Evolutionary conservation across 2,329 filamentous ascomycete genomes (phyloP), one percentile per base, ranked within the genome.

Genomic region (Ceratocystiopsis brevicomis): DNA sequence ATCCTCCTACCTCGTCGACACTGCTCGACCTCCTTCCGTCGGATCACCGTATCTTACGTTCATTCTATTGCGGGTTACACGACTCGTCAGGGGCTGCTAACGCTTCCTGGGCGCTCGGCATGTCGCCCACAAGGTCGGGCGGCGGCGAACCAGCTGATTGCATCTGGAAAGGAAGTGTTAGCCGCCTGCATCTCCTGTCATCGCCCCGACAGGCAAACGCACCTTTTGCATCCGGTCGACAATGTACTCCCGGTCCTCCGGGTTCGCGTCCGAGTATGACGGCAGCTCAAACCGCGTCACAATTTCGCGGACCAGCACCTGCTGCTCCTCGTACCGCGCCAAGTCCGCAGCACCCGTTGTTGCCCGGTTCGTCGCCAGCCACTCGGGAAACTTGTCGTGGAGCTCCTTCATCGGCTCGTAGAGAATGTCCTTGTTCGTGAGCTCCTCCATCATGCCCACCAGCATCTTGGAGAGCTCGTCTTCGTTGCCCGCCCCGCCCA

Each of bases 361-460:
- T 37, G 63, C 70, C 52, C 68, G 67, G 58, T 95, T 88, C 61
- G 82, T 79, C 53, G 73, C 71, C 58, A 98, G 69, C 88, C 90
- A 98, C 2, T 63, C 76, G 0, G 87, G 88, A 56, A 90, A 98
- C 61, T 95, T 96, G 43, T 84, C 80, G 58, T 93, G 66, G 40
- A 98, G 66, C 62, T 98, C 90, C 65, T 94, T 94, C 86, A 98
- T 95, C 3, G 90, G 90, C 63, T 98, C 88, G 58, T 96, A 96
- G 41, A 98, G 63, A 49, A 98, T 95, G 52, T 96, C 90, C 66
- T 94, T 96, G 61, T 93, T 94, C 4, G 90, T 96, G 49, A 98
- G 70, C 60, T 98, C 87, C 63, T 96, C 85, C 88, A 98, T 96
- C 85, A 96, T 94, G 43, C 82, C 83, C 70, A 93, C 76, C 47